These are phyloP conservation scores for Diaporthe ampelina DNA, from an alignment of 2,329 filamentous ascomycete genomes.

Conservation along the genomic window DNA sequence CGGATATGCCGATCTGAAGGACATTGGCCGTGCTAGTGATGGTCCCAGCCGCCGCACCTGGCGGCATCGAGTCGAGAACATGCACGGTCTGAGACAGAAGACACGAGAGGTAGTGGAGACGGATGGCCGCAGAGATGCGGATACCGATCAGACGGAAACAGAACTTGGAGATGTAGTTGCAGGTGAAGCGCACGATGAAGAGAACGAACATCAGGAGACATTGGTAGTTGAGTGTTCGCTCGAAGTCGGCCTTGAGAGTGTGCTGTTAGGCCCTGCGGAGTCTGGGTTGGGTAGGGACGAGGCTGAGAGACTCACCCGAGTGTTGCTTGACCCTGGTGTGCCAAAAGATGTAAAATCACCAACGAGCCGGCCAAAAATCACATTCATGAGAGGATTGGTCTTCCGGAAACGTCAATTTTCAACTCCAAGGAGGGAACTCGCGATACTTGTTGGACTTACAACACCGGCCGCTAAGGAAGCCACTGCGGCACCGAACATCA, in stretches of 20 bases:
- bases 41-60: constrained; percentile 72
- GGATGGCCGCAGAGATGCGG: constrained; percentile 71
- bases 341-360: constrained; percentile 58
- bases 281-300: too few species aligned
- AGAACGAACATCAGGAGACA: constrained; percentile 35
- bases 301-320: constrained; percentile 29
- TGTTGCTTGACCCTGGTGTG: constrained; percentile 20
- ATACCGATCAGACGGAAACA: constrained; percentile 73
- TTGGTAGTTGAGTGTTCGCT: constrained; percentile 25
- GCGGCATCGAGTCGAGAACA: constrained; percentile 75
- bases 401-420: background rate
- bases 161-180: constrained; percentile 56
- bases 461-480: constrained; percentile 67
- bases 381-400: constrained; percentile 72
- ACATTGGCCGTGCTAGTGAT: constrained; percentile 75
- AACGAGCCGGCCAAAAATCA: constrained; percentile 68
- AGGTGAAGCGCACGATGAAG: constrained; percentile 29
- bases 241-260: constrained; percentile 6
- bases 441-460: constrained; percentile 1
- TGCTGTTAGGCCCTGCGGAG: background rate
- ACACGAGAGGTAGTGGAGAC: constrained; percentile 74
- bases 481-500: constrained; percentile 61
- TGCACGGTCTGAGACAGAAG: constrained; percentile 77
- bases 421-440: background rate
- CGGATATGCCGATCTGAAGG: constrained; percentile 75